Evolutionary conservation across 2,329 filamentous ascomycete species (phyloP).

Genomic region (Plenodomus biglobosus): DNA sequence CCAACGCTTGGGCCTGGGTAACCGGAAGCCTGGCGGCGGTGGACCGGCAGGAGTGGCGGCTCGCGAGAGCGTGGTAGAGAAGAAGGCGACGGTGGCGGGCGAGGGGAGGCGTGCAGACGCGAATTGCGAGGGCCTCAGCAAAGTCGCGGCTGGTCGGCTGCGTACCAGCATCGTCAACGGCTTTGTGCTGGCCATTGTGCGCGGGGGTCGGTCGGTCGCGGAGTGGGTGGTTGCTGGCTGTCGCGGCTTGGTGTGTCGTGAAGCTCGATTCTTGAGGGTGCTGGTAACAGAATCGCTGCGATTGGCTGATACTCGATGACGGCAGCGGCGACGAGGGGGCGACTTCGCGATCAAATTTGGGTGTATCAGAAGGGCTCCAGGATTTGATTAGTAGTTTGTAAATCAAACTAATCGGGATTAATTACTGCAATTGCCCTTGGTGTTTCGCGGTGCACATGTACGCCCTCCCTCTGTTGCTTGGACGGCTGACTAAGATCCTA

Average conservation of each 20-base stretch:
- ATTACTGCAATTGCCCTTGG: not conserved
- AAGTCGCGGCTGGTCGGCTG: conserved; percentile 45
- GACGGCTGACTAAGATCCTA: conserved; percentile 20
- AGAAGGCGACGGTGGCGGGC: conserved; percentile 57
- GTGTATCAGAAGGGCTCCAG: not conserved
- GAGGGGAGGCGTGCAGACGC: conserved; percentile 41
- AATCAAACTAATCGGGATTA: too few relatives aligned
- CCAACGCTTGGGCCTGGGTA: conserved; percentile 73
- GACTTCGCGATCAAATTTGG: conserved; percentile 6
- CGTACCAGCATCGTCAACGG: conserved; percentile 53
- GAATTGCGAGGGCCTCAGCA: conserved; percentile 41
- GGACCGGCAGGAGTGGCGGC: conserved; percentile 71
- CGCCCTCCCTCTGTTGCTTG: conserved; percentile 2
- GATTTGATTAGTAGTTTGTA: not conserved
- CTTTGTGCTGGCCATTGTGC: conserved; percentile 52
- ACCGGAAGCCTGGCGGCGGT: conserved; percentile 78
- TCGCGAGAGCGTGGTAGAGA: conserved; percentile 64
- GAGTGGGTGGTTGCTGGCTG: conserved; percentile 19
- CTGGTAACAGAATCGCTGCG: conserved; percentile 27
- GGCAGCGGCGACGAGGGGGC: conserved; percentile 20
- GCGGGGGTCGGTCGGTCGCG: conserved; percentile 29
- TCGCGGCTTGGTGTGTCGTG: conserved; percentile 13
- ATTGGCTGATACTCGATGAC: conserved; percentile 34
- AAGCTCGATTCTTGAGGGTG: conserved; percentile 27
- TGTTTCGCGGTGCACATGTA: conserved; percentile 3